Percentiles rank a stretch among this genome's conserved stretches.
phyloP scores from a whole-genome alignment of 495 filamentous ascomycete genomes.

The Podospora fimiseda region DNA sequence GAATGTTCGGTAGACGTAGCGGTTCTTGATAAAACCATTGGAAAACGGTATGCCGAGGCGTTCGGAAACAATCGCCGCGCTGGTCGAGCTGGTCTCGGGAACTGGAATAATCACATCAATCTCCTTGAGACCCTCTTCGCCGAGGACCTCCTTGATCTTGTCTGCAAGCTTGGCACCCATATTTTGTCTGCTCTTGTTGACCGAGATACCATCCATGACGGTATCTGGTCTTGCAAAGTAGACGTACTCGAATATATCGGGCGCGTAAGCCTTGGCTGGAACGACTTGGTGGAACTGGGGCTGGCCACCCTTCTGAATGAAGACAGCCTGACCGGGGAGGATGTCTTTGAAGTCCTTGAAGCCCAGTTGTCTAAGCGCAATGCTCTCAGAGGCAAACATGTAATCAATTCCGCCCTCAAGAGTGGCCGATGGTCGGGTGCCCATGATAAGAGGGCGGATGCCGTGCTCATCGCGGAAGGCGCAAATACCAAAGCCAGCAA shows the following conservation, averaged over 20 bases:
- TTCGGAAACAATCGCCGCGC: constrained; percentile 73
- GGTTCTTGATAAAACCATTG: constrained; percentile 77
- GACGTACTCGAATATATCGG: constrained; percentile 90
- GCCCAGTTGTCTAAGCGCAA: constrained; percentile 81
- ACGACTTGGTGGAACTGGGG: constrained; percentile 76
- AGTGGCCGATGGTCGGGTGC: constrained; percentile 58
- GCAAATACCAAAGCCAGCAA: constrained; percentile 87
- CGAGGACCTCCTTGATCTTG: constrained; percentile 66
- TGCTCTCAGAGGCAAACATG: constrained; percentile 96
- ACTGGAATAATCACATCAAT: constrained; percentile 65
- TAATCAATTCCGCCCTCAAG: constrained; percentile 74
- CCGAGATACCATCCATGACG: constrained; percentile 87
- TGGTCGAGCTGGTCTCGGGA: constrained; percentile 55
- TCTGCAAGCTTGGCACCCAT: constrained; percentile 88
- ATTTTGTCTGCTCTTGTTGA: constrained; percentile 79
- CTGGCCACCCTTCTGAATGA: constrained; percentile 75
- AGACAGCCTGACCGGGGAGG: constrained; percentile 85
- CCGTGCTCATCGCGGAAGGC: constrained; percentile 82
- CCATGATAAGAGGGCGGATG: constrained; percentile 83
- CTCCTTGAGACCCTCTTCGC: constrained; percentile 66
- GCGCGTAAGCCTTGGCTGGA: constrained; percentile 64
- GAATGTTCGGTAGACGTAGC: constrained; percentile 93
- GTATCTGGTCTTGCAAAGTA: constrained; percentile 87
- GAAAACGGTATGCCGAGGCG: constrained; percentile 72
- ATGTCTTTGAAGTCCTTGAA: constrained; percentile 80